phyloP scores from a whole-genome alignment of 1,284 basidiomycete genomes.

The Ceratobasidium sp. region DNA sequence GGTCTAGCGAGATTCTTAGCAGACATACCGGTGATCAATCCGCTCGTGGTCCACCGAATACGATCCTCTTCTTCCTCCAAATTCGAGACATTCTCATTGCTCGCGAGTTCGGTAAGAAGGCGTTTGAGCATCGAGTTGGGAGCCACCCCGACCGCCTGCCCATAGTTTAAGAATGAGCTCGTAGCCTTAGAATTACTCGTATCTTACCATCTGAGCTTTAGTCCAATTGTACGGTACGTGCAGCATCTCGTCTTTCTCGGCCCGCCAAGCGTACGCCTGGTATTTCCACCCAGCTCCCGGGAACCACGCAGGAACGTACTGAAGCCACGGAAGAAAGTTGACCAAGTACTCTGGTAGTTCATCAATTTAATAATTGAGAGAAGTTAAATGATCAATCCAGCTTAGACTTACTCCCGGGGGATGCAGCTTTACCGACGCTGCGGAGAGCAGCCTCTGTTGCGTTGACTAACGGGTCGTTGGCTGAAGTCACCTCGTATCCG shows the following conservation, averaged over 20 bases:
- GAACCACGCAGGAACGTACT: constrained; percentile 45
- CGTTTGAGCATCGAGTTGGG: constrained; percentile 4
- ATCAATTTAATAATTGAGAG: no score
- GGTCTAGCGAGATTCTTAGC: no score
- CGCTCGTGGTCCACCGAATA: constrained; percentile 7
- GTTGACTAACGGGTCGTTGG: no score
- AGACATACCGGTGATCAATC: no score
- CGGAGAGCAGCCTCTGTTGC: no score
- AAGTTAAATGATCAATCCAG: no score
- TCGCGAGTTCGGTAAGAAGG: not conserved
- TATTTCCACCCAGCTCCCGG: constrained; percentile 45
- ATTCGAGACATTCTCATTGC: not conserved
- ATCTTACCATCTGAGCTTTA: constrained; percentile 25
- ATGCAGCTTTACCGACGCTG: no score
- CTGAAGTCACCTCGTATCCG: no score
- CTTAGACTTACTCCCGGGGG: no score
- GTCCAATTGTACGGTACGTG: constrained; percentile 30
- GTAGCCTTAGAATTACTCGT: no score
- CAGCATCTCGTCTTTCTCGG: constrained; percentile 9
- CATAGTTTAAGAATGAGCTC: no score
- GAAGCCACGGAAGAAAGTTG: constrained; percentile 27
- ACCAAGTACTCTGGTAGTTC: constrained; percentile 24
- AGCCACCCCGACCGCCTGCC: constrained; percentile 9
- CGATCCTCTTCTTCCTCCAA: constrained; percentile 18
- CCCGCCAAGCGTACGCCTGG: constrained; percentile 22